Base-by-base conservation (phyloP, 805 yeast species). In the Metschnikowia santaceciliae region DNA sequence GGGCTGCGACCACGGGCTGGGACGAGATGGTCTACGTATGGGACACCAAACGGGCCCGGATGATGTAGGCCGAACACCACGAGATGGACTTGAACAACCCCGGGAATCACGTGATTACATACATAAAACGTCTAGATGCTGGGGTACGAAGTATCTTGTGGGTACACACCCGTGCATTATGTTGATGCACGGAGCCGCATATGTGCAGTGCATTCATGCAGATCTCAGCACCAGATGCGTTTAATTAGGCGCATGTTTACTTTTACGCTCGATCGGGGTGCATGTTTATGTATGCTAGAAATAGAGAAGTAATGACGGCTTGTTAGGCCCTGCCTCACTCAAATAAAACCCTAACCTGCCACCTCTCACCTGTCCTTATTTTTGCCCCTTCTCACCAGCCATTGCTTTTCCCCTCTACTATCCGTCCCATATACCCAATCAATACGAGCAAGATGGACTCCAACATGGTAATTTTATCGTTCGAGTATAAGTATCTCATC, bases 1-100 rank as follows among this genome's bases (percentile, higher is more conserved):
- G 94, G 90, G 90, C 86, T 15, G 96, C 94, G 8, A 84, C 96
- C 14, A 85, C 91, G 0, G 97, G 96, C 1, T 92, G 97, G 96
- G 99, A 92, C 71, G 96, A 92, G 63, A 90, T 89, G 86, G 84
- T 90, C 6, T 85, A 86, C 63, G 79, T 94, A 6, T 94, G 96
- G 96, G 90, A 87, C 58, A 81, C 88, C 1, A 78, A 80, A 59
- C 62, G 79, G 32, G 49, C 39, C 32, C 46, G 38, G 46, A 13
- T n/a, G 32, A 22, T n/a, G 37, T 42, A 33, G 32, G 32, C 10
- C 35, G 35, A 33, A 26, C 11, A 26, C 30, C 10, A 26, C 4
- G 11, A 26, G 11, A 26, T 26, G 30, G 30, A n/a, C 15, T 20
- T 6, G 11, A n/a, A 23, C 40, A 13, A 13, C 40, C 11, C 23